Base-by-base conservation (phyloP, 2,329 filamentous ascomycete species). In the Colletotrichum plurivorum region DNA sequence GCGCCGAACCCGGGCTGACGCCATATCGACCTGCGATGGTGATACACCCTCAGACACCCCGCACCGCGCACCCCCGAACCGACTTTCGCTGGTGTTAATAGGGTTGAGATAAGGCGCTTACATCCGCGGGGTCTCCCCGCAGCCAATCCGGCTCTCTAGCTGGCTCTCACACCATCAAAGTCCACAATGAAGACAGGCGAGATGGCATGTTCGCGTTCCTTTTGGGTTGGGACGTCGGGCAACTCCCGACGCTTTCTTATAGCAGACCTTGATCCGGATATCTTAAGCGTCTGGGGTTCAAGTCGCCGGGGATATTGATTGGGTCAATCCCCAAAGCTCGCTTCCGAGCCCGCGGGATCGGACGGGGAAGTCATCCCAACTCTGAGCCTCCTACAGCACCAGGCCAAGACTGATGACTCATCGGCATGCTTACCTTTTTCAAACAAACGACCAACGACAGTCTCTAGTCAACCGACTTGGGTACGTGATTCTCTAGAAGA, bases 1-100 rank as follows among this genome's bases (percentile, higher is more conserved):
- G 66, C n/a, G 49, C 66, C 66, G 62, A 69, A 66, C 62, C 66
- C 66, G 66, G 66, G 62, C 48, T 69, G 66, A 69, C 66, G 66
- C 66, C 31, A 66, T 66, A 48, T 69, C 49, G 31, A 53, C 31
- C 55, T 60, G 48, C 13, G 55, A 69, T 69, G 66, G 66, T 66
- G 66, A 69, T 69, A 69, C 55, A 18, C 31, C 22, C 13, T 48
- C 43, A 36, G 55, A 60, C 55, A 61, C 43, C 66, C 66, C 62
- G 62, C 55, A 69, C 51, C 56, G 56, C 49, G 16, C 2, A 41
- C 18, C 13, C 58, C 18, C 13, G 46, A 25, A 31, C 18, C 20
- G 16, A 31, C 9, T 58, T 7, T 9, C 16, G 18, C 18, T 4
- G 48, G n/a, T 66, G n/a, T 36, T 27, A 48, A 49, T 36, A 48